phyloP scores from a whole-genome alignment of 2,329 filamentous ascomycete species.

The Xylariaceae sp. region DNA sequence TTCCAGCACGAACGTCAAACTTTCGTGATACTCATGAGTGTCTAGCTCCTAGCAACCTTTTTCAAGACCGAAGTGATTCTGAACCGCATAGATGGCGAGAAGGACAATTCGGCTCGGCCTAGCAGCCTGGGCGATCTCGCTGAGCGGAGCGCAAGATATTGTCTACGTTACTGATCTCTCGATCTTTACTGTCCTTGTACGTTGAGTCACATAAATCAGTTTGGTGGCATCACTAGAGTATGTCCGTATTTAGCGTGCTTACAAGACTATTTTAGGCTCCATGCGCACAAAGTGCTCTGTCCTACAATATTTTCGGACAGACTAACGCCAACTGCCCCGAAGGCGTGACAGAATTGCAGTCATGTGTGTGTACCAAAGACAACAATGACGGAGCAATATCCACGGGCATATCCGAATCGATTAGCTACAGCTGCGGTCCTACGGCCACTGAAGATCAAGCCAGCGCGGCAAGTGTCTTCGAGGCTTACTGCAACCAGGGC shows the following conservation, averaged over 20 bases:
- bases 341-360: slow-evolving; percentile 41
- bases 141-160: slow-evolving; percentile 17
- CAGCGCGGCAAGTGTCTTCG: slow-evolving; percentile 42
- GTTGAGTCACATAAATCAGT: slow-evolving; percentile 6
- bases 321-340: slow-evolving; percentile 41
- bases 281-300: slow-evolving; percentile 44
- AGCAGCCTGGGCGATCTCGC: slow-evolving; percentile 8
- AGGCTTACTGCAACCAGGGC: slow-evolving; percentile 45
- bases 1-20: no score
- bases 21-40: no score
- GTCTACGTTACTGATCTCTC: slow-evolving; percentile 29
- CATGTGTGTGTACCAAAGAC: slow-evolving; percentile 49
- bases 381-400: slow-evolving; percentile 35
- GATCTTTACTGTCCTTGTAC: slow-evolving; percentile 26
- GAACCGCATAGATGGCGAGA: neutral
- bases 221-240: neutral
- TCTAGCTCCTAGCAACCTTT: no score
- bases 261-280: slow-evolving; percentile 35
- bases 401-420: slow-evolving; percentile 32
- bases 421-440: slow-evolving; percentile 40
- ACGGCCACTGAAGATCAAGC: slow-evolving; percentile 43
- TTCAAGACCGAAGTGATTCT: no score
- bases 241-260: neutral
- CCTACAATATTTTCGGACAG: slow-evolving; percentile 37
- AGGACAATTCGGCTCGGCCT: slow-evolving; percentile 3